Evolutionary conservation across 2,329 filamentous ascomycete genomes (phyloP), one percentile per base, ranked within the genome.

Genomic region (Phialophora tarda): DNA sequence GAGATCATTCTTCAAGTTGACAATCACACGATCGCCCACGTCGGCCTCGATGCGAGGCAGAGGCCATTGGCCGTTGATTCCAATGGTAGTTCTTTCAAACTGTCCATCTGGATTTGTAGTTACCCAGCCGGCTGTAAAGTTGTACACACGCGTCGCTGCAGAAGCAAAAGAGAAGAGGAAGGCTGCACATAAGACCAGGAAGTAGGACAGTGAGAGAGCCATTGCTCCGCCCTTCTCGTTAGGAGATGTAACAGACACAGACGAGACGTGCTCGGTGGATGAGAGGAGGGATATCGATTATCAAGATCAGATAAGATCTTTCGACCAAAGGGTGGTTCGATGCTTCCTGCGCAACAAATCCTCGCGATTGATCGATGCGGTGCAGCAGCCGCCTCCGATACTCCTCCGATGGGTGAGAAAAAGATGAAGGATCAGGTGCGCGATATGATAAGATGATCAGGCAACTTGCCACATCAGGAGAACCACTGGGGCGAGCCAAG

Each of bases 51-150:
- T 73, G 56, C 76, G 72, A 87, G 91, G 91, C 60, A 90, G 84
- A 1, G 91, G 91, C 89, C 91, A 92, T 78, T 88, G 77, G 4
- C 86, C 86, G 73, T 95, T 94, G 79, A 95, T 89, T 54, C 89
- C 90, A 74, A 94, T 91, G 3, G 86, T 85, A n/a, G 87, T 83
- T 34, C 91, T 84, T 47, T 85, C 81, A 66, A 84, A 83, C 7
- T 83, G 80, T 24, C 88, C 88, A 78, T 94, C 91, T 0, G 91
- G 91, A 72, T 91, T 89, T 38, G 88, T 86, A 50, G 79, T 84
- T 11, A 91, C 86, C 90, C 91, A 93, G 65, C 84, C 85, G 69
- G 92, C 82, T 72, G 88, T 86, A 79, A 90, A 92, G 75, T 91
- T 82, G 73, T 89, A 86, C 4, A 78, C 83, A 4, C 65, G 64